phyloP scores from a whole-genome alignment of 2,329 filamentous ascomycete species.

The Xylaria hypoxylon region DNA sequence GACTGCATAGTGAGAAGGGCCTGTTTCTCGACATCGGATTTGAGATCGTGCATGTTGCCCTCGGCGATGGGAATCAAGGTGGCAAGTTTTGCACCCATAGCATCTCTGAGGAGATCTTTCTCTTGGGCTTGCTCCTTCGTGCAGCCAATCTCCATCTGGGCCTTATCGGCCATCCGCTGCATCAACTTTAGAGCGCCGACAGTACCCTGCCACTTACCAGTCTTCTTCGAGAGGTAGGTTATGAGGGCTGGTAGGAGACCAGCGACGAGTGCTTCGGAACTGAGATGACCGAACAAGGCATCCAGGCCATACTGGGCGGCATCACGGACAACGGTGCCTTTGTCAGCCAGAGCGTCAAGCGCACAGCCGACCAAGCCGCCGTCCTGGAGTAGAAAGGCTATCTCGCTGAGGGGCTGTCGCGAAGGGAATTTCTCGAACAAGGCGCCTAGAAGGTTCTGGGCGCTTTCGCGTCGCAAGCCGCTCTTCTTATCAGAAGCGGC shows the following conservation, averaged over 20 bases:
- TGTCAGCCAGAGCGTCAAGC: conserved; percentile 89
- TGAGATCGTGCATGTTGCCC: conserved; percentile 95
- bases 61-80: conserved; percentile 91
- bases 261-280: conserved; percentile 83
- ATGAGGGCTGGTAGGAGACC: conserved; percentile 82
- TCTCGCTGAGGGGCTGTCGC: conserved; percentile 81
- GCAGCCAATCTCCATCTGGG: conserved; percentile 81
- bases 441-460: conserved; percentile 94
- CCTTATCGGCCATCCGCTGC: conserved; percentile 94
- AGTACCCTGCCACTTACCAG: conserved; percentile 97
- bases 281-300: conserved; percentile 82
- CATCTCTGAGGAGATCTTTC: conserved; percentile 89
- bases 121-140: conserved; percentile 85
- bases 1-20: conserved; percentile 92
- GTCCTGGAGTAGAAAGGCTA: conserved; percentile 84
- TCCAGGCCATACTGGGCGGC: conserved; percentile 95
- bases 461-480: conserved; percentile 83
- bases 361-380: conserved; percentile 77
- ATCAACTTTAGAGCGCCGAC: conserved; percentile 87
- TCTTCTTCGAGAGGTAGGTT: conserved; percentile 81
- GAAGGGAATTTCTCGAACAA: conserved; percentile 90
- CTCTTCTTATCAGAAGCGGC: conserved; percentile 95
- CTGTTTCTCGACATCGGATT: conserved; percentile 88
- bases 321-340: conserved; percentile 87
- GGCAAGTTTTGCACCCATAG: conserved; percentile 90